A percentile compares a stretch with the other conserved stretches of the same genome.
Evolutionary conservation across 805 yeast genomes (phyloP).

Genomic region (Torulaspora quercuum): DNA sequence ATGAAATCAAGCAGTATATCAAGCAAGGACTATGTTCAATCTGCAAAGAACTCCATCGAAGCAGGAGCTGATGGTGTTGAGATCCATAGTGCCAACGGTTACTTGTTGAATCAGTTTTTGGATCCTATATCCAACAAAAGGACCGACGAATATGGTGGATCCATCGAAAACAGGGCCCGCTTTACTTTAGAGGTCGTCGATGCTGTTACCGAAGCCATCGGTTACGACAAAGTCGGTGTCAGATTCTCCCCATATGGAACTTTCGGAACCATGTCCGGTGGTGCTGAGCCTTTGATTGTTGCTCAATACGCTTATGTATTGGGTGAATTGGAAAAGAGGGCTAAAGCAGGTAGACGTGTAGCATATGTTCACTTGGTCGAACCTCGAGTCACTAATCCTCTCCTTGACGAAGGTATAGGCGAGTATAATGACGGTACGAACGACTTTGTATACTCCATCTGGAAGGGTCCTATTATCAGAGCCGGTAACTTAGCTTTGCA

Average conservation of each 20-base stretch:
- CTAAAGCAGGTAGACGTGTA: conserved; percentile 35
- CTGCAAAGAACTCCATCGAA: conserved; percentile 43
- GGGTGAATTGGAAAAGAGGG: conserved; percentile 41
- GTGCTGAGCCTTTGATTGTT: conserved; percentile 30
- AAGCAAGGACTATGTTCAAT: conserved; percentile 42
- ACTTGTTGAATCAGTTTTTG: conserved; percentile 54
- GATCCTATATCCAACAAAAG: conserved; percentile 45
- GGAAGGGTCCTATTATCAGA: conserved; percentile 45
- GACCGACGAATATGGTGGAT: conserved; percentile 55
- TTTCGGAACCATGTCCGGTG: conserved; percentile 42
- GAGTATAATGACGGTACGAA: conserved; percentile 34
- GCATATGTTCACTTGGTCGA: conserved; percentile 46
- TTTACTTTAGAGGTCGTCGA: conserved; percentile 49
- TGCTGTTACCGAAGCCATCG: conserved; percentile 48
- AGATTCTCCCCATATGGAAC: conserved; percentile 49
- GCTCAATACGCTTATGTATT: conserved; percentile 42
- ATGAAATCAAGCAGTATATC: conserved; percentile 42
- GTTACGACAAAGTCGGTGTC: conserved; percentile 47
- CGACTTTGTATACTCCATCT: conserved; percentile 41
- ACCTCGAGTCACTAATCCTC: conserved; percentile 39
- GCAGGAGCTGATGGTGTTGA: conserved; percentile 59
- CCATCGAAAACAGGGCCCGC: conserved; percentile 48
- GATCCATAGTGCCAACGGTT: conserved; percentile 67
- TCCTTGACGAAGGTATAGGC: conserved; percentile 29
- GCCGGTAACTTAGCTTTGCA: conserved; percentile 39